Conservation (phyloP, 2,329 filamentous ascomycete genomes). For the Diaporthe aspalathi region DNA sequence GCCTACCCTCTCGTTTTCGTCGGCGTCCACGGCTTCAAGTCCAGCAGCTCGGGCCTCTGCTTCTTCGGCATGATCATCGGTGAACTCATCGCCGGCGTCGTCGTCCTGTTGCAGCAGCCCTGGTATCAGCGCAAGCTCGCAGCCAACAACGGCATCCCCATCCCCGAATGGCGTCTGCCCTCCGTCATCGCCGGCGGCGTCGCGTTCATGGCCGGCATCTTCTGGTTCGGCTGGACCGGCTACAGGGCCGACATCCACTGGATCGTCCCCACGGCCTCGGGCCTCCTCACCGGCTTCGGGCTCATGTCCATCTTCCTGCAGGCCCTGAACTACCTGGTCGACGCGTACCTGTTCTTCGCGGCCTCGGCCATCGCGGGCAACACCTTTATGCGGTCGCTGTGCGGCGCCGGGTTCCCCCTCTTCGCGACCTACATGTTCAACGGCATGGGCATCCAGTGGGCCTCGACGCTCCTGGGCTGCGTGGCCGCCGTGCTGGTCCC, state of each 20-base stretch:
- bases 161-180: conserved; percentile 76
- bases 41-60: conserved; percentile 79
- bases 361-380: conserved; percentile 87
- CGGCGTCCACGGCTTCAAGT: conserved; percentile 74
- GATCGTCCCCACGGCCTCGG: conserved; percentile 72
- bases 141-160: conserved; percentile 73
- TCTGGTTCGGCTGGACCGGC: conserved; percentile 83
- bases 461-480: conserved; percentile 70
- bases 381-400: conserved; percentile 81
- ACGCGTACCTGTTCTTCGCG: conserved; percentile 78
- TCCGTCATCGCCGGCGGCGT: conserved; percentile 70
- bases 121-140: conserved; percentile 76
- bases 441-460: conserved; percentile 71
- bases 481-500: conserved; percentile 68
- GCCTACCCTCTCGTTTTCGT: conserved; percentile 87
- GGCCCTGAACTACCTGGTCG: conserved; percentile 83
- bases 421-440: conserved; percentile 79
- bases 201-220: conserved; percentile 72
- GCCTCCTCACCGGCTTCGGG: conserved; percentile 76
- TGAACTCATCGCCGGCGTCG: conserved; percentile 73
- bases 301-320: conserved; percentile 87
- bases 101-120: conserved; percentile 72
- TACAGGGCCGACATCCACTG: conserved; percentile 68
- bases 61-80: conserved; percentile 88
- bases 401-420: conserved; percentile 82